Base-by-base conservation (phyloP, 2,329 filamentous ascomycete species). In the Blumeria graminis region DNA sequence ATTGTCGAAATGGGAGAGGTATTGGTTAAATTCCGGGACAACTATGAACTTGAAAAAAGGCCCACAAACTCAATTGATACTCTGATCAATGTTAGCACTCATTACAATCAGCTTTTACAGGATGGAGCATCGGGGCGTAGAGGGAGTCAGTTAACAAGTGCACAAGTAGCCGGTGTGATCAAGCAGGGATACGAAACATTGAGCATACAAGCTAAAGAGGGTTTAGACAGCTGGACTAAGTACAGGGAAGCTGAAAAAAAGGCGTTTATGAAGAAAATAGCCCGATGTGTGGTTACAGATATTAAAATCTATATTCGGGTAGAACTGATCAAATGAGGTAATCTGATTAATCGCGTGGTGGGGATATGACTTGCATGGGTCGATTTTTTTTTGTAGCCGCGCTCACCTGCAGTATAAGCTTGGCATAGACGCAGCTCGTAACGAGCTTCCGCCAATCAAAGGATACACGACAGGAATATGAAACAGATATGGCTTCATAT, bases 111-210 rank as follows among this genome's bases (percentile, higher is more conserved):
- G 58, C 74, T 96, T 55, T 76, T 98, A 16, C 77, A 81, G 1
- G 76, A 77, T 36, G 72, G 74, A 7, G 71, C 71, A 13, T 73
- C 72, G 57, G 67, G 63, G 43, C 69, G 69, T 59, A 74, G 69
- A 61, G 76, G 78, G 58, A 84, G 80, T 63, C 80, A 84, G 61
- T 71, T 95, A 58, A 94, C 86, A 58, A 88, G 84, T 39, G 74
- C 79, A 54, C 85, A 95, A 67, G 88, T 98, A 41, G 82, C 83
- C 45, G 83, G 85, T 61, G 85, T 95, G 33, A 96, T 98, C 68
- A 94, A 94, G 71, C 84, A 93, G 68, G 92, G 92, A 0, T 96
- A 96, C 65, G 90, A 96, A 68, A 94, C 89, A 38, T 70, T 98
- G 63, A 90, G 84, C 60, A 93, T 98, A 56, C 86, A 93, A 69